Base-by-base conservation (phyloP, 495 filamentous ascomycete genomes). In the Hyaloscypha variabilis region DNA sequence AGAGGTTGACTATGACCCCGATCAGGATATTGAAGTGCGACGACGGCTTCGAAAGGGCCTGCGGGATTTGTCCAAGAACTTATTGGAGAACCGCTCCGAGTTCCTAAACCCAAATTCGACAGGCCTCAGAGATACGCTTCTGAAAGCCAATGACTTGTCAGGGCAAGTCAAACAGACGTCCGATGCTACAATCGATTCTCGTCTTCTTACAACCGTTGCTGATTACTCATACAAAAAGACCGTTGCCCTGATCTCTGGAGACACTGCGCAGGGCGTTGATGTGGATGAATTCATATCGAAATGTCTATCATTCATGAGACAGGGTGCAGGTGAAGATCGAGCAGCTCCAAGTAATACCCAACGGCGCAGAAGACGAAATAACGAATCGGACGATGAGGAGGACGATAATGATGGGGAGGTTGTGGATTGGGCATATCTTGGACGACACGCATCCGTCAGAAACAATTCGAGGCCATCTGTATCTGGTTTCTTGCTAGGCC, bases 281-380 rank as follows among this genome's bases (percentile, higher is more conserved):
- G 83, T 96, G 0, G 94, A 98, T 67, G 92, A 97, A 66, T 97
- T 98, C 71, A 89, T 98, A 10, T 91, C 91, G 0, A 97, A 96
- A 74, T 94, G 90, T 73, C 91, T 96, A 54, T 84, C 82, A 1
- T 98, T 89, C 73, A 99, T 99, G 96, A 84, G 86, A 17, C 66
- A 75, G 8, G 78, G 78, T 1, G 72, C 78, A 36, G 77, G 79
- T 31, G 64, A 71, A 36, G 72, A 73, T 46, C 69, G 79, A 31
- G 65, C 68, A 29, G 71, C 73, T 51, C 71, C 69, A 3, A 67
- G 79, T 6, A 74, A 74, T 63, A 85, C 80, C 0, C 82, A 84
- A 62, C 73, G 81, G 42, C 65, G 62, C 42, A 73, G 73, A 31
- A 66, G 62, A 64, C 62, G 39, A 10, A 73, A 74, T 28, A 78